These are phyloP conservation scores for Aspergillus aculeatus DNA, from an alignment of 2,329 filamentous ascomycete genomes.

Conservation along the genomic window DNA sequence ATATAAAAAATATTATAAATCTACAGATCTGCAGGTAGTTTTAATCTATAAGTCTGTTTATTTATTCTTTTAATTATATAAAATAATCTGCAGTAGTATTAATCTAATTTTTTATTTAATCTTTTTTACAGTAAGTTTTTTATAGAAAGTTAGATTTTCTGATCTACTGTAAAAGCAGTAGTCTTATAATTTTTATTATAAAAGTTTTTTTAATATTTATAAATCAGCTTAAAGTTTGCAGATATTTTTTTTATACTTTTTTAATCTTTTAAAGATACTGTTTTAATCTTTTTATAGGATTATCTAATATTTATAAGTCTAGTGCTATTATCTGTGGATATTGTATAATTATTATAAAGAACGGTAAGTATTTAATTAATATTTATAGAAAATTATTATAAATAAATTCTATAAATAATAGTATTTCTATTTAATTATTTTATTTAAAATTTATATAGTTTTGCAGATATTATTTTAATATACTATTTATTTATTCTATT, in stretches of 20 bases:
- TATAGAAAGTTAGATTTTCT: too few relatives aligned
- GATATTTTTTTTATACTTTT: not conserved
- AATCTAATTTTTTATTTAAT: not conserved
- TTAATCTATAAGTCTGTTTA: not conserved
- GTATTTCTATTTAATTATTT: not conserved
- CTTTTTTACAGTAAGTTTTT: not conserved
- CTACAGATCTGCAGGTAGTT: too few relatives aligned
- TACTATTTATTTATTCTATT: not conserved
- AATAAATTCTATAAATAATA: not conserved
- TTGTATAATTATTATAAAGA: not conserved
- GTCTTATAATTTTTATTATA: not conserved
- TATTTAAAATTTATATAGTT: constrained; percentile 4
- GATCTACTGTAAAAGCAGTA: too few relatives aligned
- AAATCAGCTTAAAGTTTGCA: too few relatives aligned
- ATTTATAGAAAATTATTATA: not conserved
- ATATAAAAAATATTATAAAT: too few relatives aligned
- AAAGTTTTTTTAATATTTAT: not conserved
- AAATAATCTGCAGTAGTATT: too few relatives aligned
- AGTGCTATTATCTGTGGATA: not conserved
- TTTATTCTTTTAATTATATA: not conserved
- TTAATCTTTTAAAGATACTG: not conserved
- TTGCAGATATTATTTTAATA: not conserved
- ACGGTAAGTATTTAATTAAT: not conserved
- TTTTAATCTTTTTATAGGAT: not conserved
- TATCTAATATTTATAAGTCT: not conserved